phyloP scores from a whole-genome alignment of 1,139 yeast species.

The Yamadazyma dendronema region DNA sequence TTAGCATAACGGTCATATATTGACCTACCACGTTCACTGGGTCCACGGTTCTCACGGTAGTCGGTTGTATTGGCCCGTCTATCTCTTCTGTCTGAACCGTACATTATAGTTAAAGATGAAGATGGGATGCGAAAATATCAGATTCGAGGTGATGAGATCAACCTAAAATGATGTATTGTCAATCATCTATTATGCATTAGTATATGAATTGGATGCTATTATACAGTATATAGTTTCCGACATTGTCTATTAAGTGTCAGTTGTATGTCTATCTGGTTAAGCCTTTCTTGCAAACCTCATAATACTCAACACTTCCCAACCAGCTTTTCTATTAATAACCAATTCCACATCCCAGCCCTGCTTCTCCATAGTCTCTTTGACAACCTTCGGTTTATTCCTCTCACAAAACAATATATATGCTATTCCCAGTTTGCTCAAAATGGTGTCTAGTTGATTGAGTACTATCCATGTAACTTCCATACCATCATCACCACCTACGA shows the following conservation, averaged over 20 bases:
- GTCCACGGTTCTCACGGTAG: neutral
- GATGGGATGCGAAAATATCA: neutral
- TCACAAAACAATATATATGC: slow-evolving; percentile 90
- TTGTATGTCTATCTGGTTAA: neutral
- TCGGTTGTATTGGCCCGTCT: neutral
- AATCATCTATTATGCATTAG: too few species aligned
- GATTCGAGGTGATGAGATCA: neutral
- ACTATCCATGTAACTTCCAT: slow-evolving; percentile 78
- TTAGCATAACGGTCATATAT: neutral
- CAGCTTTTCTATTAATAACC: slow-evolving; percentile 73
- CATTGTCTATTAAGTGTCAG: neutral
- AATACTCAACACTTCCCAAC: slow-evolving; percentile 92
- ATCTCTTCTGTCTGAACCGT: slow-evolving; percentile 1
- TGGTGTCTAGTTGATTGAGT: slow-evolving; percentile 47
- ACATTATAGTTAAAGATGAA: neutral
- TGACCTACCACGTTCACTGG: slow-evolving; percentile 7
- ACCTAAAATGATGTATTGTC: neutral
- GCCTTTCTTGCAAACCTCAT: slow-evolving; percentile 38
- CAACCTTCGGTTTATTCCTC: slow-evolving; percentile 70
- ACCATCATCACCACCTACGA: slow-evolving; percentile 86
- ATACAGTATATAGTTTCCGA: neutral
- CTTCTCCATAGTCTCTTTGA: slow-evolving; percentile 45
- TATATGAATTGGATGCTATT: too few species aligned
- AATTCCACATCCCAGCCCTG: slow-evolving; percentile 56
- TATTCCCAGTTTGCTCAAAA: slow-evolving; percentile 55